Evolutionary conservation across 2,329 filamentous ascomycete species (phyloP).

Genomic region (Orbilia javanica): DNA sequence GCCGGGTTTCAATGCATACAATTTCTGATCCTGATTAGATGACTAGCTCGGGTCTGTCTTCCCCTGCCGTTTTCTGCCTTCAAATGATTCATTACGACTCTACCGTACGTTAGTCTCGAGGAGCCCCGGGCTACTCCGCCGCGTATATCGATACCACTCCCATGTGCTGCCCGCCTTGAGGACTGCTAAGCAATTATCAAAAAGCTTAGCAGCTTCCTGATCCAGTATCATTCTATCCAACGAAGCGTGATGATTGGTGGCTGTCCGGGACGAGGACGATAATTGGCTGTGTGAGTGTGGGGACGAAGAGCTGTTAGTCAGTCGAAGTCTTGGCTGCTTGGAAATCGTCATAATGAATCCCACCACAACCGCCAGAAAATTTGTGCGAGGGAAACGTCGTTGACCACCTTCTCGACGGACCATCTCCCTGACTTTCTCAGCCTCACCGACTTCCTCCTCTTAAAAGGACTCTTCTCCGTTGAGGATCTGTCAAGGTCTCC

Average conservation of each 20-base stretch:
- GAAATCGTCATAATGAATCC: constrained; percentile 45
- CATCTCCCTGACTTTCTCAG: not conserved
- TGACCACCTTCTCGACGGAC: not conserved
- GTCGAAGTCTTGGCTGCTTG: constrained; percentile 39
- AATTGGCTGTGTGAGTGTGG: constrained; percentile 34
- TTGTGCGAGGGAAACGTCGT: not conserved
- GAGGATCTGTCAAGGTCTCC: not conserved
- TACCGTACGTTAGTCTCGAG: not conserved
- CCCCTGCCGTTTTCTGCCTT: constrained; percentile 21
- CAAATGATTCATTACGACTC: constrained; percentile 40
- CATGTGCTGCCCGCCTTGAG: constrained; percentile 15
- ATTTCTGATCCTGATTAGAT: constrained; percentile 26
- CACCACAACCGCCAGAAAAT: constrained; percentile 37
- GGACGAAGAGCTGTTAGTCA: constrained; percentile 37
- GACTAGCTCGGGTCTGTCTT: constrained; percentile 13
- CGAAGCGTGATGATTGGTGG: constrained; percentile 26
- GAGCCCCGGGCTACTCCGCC: constrained; percentile 3
- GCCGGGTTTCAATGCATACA: constrained; percentile 1
- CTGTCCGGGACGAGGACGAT: constrained; percentile 1
- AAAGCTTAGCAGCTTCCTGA: constrained; percentile 53
- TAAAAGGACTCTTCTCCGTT: not conserved
- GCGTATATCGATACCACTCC: constrained; percentile 7
- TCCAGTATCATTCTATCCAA: constrained; percentile 5
- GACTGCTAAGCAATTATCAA: constrained; percentile 15
- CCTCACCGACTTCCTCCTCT: constrained; percentile 1